Evolutionary conservation across 1,284 basidiomycete species (phyloP), one percentile per base, ranked within the genome.

Genomic region (Rhodotorula mucilaginosa): DNA sequence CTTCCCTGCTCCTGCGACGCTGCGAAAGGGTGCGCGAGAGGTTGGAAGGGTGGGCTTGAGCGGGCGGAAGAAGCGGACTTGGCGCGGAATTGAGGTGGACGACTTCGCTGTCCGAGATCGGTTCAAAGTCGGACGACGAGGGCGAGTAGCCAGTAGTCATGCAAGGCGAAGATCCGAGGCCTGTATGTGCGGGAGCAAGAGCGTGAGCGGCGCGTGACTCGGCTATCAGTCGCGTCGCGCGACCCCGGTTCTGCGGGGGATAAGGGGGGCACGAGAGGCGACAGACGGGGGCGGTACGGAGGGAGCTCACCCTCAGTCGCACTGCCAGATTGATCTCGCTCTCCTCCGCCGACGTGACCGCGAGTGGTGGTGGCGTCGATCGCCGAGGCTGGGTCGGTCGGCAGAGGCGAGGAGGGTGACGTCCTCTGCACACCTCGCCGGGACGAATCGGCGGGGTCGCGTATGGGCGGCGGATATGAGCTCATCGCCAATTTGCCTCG

Each of bases 91-190:
- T 58, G 34, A 52, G n/a, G 44, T 26, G 19, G 23, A 54, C n/a
- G 56, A 63, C 52, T 21, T 68, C 70, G 39, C 39, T 48, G 31
- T 71, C 66, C 34, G 44, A 54, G 49, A 71, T 59, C 21, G 58
- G 31, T 49, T 71, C 70, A 16, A 71, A 71, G 44, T 71, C 70
- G 61, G 58, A 61, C 15, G 61, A 60, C 16, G 58, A 12, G 47
- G 64, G 69, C 10, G 61, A 64, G 23, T 49, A 31, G 46, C 56
- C 5, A 34, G 61, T 62, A 34, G 61, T 62, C 0, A 62, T 71
- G 61, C 69, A 67, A 18, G 65, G 61, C 1, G 65, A 71, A 15
- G 26, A 56, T 15, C 54, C 26, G 54, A 56, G n/a, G 54, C n/a
- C 54, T 56, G 54, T 15, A 54, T 44, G 12, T 13, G 52, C n/a